Conservation (phyloP, 192 early-diverging fungal genomes). For the Coemansia sp. region DNA sequence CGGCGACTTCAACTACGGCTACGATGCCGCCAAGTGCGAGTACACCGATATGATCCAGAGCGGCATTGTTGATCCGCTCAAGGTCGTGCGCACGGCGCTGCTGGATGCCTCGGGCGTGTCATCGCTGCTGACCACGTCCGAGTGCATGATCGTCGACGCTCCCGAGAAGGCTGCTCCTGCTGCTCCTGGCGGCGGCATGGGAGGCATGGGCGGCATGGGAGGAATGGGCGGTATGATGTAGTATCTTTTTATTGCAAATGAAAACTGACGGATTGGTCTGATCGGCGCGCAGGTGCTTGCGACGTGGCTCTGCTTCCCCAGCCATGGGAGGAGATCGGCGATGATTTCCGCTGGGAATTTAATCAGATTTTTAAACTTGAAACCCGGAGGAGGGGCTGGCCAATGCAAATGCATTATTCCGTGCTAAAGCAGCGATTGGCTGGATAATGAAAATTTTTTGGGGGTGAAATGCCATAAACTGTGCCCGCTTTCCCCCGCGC, state of each 20-base stretch:
- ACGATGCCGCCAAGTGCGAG: conserved; percentile 86
- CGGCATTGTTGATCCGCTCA: conserved; percentile 98
- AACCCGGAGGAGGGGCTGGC: conserved; percentile 4
- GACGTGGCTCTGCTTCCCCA: no score
- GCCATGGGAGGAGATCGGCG: no score
- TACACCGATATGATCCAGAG: conserved; percentile 96
- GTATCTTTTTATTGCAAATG: background rate
- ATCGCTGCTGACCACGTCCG: conserved; percentile 94
- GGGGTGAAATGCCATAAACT: conserved; percentile 2
- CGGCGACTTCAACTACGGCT: conserved; percentile 88
- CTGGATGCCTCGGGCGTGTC: conserved; percentile 98
- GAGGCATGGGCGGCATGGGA: conserved; percentile 67
- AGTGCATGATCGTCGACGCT: conserved; percentile 98
- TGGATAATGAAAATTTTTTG: conserved; percentile 2
- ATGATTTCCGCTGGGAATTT: no score
- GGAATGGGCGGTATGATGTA: conserved; percentile 68
- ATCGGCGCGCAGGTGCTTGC: no score
- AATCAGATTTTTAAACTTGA: conserved; percentile 1
- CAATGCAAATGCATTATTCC: conserved; percentile 6
- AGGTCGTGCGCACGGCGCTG: conserved; percentile 97
- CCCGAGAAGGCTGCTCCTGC: conserved; percentile 68
- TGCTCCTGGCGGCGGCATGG: conserved; percentile 65
- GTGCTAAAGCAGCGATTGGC: conserved; percentile 6
- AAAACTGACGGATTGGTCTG: no score
- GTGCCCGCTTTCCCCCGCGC: background rate